A percentile compares a stretch with the other conserved stretches of the same genome.
Evolutionary conservation across 106 monocot species (phyloP).

Genomic region (Xerophyta viscosa): DNA sequence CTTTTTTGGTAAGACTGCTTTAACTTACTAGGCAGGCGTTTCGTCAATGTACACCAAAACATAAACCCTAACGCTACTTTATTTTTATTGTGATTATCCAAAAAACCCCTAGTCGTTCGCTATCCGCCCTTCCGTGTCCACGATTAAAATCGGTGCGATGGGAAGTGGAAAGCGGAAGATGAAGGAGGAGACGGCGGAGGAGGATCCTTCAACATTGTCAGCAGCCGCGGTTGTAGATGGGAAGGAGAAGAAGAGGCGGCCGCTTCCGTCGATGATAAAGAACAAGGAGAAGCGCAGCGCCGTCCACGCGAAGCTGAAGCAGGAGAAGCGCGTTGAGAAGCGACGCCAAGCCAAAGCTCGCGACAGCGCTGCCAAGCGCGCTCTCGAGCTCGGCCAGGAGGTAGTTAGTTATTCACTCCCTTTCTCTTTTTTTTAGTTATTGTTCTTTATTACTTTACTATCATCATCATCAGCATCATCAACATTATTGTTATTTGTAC

Average conservation of each 20-base stretch:
- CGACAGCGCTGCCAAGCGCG: constrained; percentile 44
- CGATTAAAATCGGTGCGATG: not conserved
- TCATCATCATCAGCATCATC: too few species aligned
- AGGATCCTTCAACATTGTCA: too few species aligned
- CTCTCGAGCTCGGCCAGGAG: constrained; percentile 80
- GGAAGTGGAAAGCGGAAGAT: constrained; percentile 2
- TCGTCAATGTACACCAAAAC: too few species aligned
- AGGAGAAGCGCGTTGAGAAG: constrained; percentile 74
- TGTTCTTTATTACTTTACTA: not conserved
- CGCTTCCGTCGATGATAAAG: constrained; percentile 62
- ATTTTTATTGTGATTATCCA: too few species aligned
- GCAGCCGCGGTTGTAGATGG: constrained; percentile 33
- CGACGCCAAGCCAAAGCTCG: constrained; percentile 48
- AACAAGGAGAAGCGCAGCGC: constrained; percentile 85
- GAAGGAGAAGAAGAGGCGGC: constrained; percentile 18
- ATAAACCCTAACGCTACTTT: too few species aligned
- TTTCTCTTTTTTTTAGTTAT: not conserved
- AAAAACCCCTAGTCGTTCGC: too few species aligned
- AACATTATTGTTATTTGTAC: not conserved
- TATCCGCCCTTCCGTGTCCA: too few species aligned
- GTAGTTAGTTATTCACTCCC: constrained; percentile 9
- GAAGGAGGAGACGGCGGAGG: constrained; percentile 25
- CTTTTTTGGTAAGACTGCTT: too few species aligned
- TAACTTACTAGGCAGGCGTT: too few species aligned
- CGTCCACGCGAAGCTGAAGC: constrained; percentile 75